These are phyloP conservation scores for Evansstolkia leycettana DNA, from an alignment of 495 filamentous ascomycete genomes.

Conservation along the genomic window DNA sequence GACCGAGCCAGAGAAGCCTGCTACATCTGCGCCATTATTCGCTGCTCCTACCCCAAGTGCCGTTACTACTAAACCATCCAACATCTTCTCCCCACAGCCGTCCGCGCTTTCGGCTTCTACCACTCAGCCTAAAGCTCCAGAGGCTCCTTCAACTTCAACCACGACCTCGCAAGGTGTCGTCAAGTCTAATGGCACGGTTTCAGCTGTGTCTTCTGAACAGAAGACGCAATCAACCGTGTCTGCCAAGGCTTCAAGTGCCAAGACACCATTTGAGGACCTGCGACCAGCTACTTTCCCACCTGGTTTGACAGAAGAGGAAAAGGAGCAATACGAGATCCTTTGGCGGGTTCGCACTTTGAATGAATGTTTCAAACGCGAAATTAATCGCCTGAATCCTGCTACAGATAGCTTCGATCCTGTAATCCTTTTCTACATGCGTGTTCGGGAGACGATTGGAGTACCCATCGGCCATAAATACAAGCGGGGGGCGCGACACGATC, in stretches of 20 bases:
- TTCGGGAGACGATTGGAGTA: slow-evolving; percentile 21
- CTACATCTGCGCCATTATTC: slow-evolving; percentile 3
- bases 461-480: slow-evolving; percentile 11
- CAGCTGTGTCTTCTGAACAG: not conserved
- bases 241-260: too few relatives aligned
- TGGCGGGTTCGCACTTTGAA: slow-evolving; percentile 20
- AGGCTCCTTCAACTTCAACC: not conserved
- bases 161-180: slow-evolving; percentile 3
- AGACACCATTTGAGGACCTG: slow-evolving; percentile 6
- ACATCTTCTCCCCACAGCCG: slow-evolving; percentile 1
- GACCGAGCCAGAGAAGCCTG: slow-evolving; percentile 3
- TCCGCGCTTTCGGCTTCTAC: slow-evolving; percentile 2
- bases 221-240: too few relatives aligned
- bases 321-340: slow-evolving; percentile 10
- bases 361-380: slow-evolving; percentile 18
- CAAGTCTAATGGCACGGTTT: slow-evolving; percentile 4
- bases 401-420: slow-evolving; percentile 19
- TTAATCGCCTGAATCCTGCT: slow-evolving; percentile 16
- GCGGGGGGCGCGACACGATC: slow-evolving; percentile 10
- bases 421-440: slow-evolving; percentile 22
- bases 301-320: slow-evolving; percentile 6
- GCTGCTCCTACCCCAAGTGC: slow-evolving; percentile 3
- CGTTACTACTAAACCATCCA: slow-evolving; percentile 4
- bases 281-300: slow-evolving; percentile 9
- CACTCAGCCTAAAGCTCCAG: slow-evolving; percentile 1